phyloP scores from a whole-genome alignment of 306 rosid species.

The Herpetospermum pedunculosum region DNA sequence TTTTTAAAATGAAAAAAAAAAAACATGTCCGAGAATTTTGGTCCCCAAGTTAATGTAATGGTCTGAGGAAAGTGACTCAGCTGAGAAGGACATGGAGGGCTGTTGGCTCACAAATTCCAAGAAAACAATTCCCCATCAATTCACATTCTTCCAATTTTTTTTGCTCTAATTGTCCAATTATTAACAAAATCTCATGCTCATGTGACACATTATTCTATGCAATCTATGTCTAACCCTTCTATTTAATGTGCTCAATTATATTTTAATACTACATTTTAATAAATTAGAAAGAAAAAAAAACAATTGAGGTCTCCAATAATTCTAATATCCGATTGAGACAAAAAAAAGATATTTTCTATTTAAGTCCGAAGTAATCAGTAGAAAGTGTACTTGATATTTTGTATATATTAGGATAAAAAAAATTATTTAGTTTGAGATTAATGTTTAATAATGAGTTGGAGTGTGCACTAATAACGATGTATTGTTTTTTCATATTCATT shows the following conservation, averaged over 20 bases:
- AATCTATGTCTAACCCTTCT: not conserved
- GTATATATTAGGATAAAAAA: not conserved
- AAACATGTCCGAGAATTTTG: conserved; percentile 41
- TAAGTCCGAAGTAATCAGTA: too few relatives aligned
- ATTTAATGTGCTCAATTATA: not conserved
- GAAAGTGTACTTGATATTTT: too few relatives aligned
- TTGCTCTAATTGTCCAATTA: not conserved
- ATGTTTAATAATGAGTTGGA: not conserved
- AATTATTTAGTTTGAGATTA: not conserved
- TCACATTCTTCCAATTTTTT: not conserved
- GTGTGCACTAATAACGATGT: not conserved
- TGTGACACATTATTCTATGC: not conserved
- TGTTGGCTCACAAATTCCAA: conserved; percentile 31
- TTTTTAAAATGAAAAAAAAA: not conserved
- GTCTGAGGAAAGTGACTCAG: conserved; percentile 37
- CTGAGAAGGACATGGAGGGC: conserved; percentile 36
- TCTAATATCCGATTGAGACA: not conserved
- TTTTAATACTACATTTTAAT: too few relatives aligned
- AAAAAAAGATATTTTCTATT: too few relatives aligned
- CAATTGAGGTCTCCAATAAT: not conserved
- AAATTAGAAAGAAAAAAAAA: too few relatives aligned
- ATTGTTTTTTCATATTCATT: not conserved
- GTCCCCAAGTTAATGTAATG: conserved; percentile 37
- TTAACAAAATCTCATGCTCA: not conserved
- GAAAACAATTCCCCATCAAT: conserved; percentile 15